phyloP scores from a whole-genome alignment of 257 asterid genomes.

The Ligustrum vulgare region DNA sequence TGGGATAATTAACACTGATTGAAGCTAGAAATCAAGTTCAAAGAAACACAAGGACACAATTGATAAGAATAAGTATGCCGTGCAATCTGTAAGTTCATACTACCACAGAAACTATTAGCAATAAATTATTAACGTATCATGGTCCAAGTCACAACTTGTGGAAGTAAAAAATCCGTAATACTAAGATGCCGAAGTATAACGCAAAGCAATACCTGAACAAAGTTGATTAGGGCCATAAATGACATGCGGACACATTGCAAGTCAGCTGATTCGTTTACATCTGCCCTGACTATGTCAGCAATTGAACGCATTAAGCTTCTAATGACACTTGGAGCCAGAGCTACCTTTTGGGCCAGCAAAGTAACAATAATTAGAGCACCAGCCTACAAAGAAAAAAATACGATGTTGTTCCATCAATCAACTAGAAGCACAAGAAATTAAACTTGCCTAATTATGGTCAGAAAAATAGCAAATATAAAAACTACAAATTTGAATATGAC shows the following conservation, averaged over 20 bases:
- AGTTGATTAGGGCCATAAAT: constrained; percentile 65
- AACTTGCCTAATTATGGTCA: background rate
- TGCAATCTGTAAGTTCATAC: constrained; percentile 1
- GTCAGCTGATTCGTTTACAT: constrained; percentile 54
- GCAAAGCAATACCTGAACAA: constrained; percentile 70
- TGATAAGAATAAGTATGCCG: constrained; percentile 16
- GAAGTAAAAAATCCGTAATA: background rate
- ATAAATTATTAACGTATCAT: constrained; percentile 19
- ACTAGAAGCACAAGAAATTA: constrained; percentile 12
- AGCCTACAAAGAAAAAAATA: constrained; percentile 48
- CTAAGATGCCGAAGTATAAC: background rate
- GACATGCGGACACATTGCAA: constrained; percentile 76
- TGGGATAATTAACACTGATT: constrained; percentile 66
- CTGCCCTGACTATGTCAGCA: constrained; percentile 60
- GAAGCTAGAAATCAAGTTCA: constrained; percentile 52
- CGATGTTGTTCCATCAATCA: constrained; percentile 12
- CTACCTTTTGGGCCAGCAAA: constrained; percentile 69
- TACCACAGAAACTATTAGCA: constrained; percentile 8
- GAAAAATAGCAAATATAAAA: background rate
- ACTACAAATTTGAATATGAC: constrained; percentile 31
- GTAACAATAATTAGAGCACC: constrained; percentile 87
- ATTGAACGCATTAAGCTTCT: constrained; percentile 66
- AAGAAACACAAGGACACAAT: constrained; percentile 11
- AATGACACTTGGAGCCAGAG: constrained; percentile 57
- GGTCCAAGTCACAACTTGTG: background rate